phyloP scores from a whole-genome alignment of 2,329 filamentous ascomycete genomes.

The Fusarium nurragi region DNA sequence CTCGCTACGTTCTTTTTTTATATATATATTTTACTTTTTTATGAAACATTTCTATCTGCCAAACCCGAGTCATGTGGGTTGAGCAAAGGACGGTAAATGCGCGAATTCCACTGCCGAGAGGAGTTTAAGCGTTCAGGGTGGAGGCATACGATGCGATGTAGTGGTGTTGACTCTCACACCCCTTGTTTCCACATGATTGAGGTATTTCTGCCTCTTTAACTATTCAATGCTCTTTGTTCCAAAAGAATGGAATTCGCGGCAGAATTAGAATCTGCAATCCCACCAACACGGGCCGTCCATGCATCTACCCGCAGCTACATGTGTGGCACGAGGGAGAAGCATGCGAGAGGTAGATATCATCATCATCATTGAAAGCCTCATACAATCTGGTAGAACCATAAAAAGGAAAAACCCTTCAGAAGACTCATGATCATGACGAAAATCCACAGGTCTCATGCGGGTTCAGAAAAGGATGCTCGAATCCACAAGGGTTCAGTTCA shows the following conservation, averaged over 20 bases:
- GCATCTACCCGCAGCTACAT: constrained; percentile 11
- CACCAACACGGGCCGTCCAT: background rate
- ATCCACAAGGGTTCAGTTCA: too few relatives aligned
- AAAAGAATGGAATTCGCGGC: background rate
- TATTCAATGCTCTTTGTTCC: background rate
- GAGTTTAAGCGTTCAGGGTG: background rate
- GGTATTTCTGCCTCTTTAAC: background rate
- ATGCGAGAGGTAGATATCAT: background rate
- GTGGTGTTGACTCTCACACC: background rate
- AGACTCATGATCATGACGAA: too few relatives aligned
- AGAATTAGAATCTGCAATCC: background rate
- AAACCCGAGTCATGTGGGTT: background rate
- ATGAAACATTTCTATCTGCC: constrained; percentile 1
- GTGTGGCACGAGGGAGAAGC: background rate
- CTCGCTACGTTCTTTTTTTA: too few relatives aligned
- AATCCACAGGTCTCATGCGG: too few relatives aligned
- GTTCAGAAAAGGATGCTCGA: too few relatives aligned
- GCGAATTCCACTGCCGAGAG: background rate
- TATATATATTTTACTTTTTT: background rate
- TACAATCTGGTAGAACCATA: background rate
- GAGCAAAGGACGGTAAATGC: constrained; percentile 15
- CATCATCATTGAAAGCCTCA: background rate
- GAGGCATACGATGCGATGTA: background rate
- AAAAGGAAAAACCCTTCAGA: background rate
- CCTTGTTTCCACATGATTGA: background rate